Evolutionary conservation across 305 asterid species (phyloP).

Genomic region (Fraxinus latifolia): DNA sequence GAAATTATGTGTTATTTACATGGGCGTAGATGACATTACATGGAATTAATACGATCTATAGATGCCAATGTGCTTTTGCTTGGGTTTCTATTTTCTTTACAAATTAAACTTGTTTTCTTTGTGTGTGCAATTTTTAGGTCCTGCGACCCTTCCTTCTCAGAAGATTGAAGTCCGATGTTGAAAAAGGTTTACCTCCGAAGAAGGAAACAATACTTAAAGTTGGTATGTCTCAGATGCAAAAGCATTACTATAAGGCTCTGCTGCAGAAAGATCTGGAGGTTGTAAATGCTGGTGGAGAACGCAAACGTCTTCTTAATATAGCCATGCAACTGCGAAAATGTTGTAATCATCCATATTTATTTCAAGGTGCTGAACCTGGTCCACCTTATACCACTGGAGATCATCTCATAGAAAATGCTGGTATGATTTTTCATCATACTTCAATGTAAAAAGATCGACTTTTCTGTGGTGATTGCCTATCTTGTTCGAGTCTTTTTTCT

Average conservation of each 20-base stretch:
- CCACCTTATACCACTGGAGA: slow-evolving; percentile 93
- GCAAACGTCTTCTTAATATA: slow-evolving; percentile 94
- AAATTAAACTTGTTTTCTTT: background rate
- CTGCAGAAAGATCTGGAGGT: slow-evolving; percentile 99
- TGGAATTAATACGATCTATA: slow-evolving; percentile 2
- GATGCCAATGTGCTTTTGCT: slow-evolving; percentile 1
- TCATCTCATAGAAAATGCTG: slow-evolving; percentile 94
- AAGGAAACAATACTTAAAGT: slow-evolving; percentile 98
- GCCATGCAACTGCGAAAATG: slow-evolving; percentile 99
- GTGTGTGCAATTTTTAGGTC: slow-evolving; percentile 48
- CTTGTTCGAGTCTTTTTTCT: background rate
- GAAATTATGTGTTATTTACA: background rate
- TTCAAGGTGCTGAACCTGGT: slow-evolving; percentile 99
- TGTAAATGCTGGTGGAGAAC: slow-evolving; percentile 99
- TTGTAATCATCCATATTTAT: slow-evolving; percentile 95
- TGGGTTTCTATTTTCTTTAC: slow-evolving; percentile 5
- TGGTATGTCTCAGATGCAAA: slow-evolving; percentile 99
- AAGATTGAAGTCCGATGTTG: slow-evolving; percentile 97
- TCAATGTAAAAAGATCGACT: background rate
- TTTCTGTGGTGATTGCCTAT: slow-evolving; percentile 10
- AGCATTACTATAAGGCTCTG: slow-evolving; percentile 83
- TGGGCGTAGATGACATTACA: background rate
- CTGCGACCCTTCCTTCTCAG: slow-evolving; percentile 94
- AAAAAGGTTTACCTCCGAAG: slow-evolving; percentile 99
- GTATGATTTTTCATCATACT: slow-evolving; percentile 35